A percentile compares a stretch with the other conserved stretches of the same genome.
These are phyloP conservation scores for Solanum aculeatissimum DNA, from an alignment of 305 asterid genomes.

Conservation along the genomic window DNA sequence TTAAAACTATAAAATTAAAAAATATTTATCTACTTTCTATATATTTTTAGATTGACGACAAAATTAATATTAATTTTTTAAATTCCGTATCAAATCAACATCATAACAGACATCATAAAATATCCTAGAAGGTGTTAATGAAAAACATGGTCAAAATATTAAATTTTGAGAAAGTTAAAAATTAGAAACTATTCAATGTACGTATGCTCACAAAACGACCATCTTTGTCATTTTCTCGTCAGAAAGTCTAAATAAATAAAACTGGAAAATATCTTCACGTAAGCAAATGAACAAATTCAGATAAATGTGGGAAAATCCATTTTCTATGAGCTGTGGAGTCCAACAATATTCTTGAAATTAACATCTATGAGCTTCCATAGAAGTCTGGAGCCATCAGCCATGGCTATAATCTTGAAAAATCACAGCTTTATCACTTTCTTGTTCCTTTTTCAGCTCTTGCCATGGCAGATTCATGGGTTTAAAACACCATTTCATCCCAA, in stretches of 20 bases:
- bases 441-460: constrained; percentile 8
- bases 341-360: neutral
- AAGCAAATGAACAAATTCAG: neutral
- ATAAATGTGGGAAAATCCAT: neutral
- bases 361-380: neutral
- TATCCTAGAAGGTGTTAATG: too few species aligned
- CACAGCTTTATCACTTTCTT: constrained; percentile 15
- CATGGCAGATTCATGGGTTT: constrained; percentile 21
- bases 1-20: too few species aligned
- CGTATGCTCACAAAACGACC: neutral
- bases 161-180: too few species aligned
- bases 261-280: neutral
- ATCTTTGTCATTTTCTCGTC: neutral
- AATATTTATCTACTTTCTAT: too few species aligned
- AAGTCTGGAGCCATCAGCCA: constrained; percentile 1
- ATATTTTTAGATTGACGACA: too few species aligned
- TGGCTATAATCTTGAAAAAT: constrained; percentile 17
- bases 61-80: too few species aligned
- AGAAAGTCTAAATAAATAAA: neutral
- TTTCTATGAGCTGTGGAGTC: neutral
- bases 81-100: too few species aligned
- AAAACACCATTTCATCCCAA: constrained; percentile 47
- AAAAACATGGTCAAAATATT: too few species aligned
- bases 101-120: too few species aligned
- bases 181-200: neutral